These are phyloP conservation scores for Xylariales sp. DNA, from an alignment of 2,329 filamentous ascomycete genomes.

Conservation along the genomic window DNA sequence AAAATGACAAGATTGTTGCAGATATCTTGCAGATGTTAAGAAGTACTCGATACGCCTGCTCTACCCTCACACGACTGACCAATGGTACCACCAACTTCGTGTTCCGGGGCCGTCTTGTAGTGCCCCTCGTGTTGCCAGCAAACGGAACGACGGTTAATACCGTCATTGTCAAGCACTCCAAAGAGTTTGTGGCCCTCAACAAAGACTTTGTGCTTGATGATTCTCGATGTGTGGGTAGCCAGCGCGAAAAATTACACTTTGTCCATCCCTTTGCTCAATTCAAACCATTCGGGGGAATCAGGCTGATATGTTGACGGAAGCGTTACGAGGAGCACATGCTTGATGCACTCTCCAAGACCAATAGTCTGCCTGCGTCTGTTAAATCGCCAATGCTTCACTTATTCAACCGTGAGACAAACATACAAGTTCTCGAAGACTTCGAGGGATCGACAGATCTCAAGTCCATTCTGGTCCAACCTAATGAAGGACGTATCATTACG, in stretches of 20 bases:
- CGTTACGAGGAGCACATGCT: slow-evolving; percentile 29
- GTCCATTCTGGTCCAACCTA: slow-evolving; percentile 18
- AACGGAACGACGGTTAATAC: slow-evolving; percentile 8
- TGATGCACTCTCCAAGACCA: slow-evolving; percentile 15
- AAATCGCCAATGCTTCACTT: slow-evolving; percentile 27
- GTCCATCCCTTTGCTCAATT: too few relatives aligned
- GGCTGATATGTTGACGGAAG: too few relatives aligned
- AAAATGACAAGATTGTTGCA: slow-evolving; percentile 11
- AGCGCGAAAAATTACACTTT: too few relatives aligned
- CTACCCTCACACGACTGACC: slow-evolving; percentile 26
- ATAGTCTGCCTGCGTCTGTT: slow-evolving; percentile 13
- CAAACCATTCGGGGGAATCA: too few relatives aligned
- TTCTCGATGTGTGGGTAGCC: slow-evolving; percentile 24
- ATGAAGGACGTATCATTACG: slow-evolving; percentile 9
- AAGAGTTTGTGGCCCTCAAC: slow-evolving; percentile 27
- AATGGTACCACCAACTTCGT: slow-evolving; percentile 37
- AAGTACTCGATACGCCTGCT: slow-evolving; percentile 28
- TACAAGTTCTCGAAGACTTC: slow-evolving; percentile 32
- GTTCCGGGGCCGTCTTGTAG: slow-evolving; percentile 30
- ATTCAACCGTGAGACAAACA: slow-evolving; percentile 25
- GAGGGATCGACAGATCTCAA: slow-evolving; percentile 27
- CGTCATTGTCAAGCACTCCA: slow-evolving; percentile 34
- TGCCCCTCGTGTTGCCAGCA: slow-evolving; percentile 17
- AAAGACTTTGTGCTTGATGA: slow-evolving; percentile 28
- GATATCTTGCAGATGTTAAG: slow-evolving; percentile 14